Base-by-base conservation (phyloP, 1,284 basidiomycete genomes). In the Microbotryum lychnidis-dioicae region DNA sequence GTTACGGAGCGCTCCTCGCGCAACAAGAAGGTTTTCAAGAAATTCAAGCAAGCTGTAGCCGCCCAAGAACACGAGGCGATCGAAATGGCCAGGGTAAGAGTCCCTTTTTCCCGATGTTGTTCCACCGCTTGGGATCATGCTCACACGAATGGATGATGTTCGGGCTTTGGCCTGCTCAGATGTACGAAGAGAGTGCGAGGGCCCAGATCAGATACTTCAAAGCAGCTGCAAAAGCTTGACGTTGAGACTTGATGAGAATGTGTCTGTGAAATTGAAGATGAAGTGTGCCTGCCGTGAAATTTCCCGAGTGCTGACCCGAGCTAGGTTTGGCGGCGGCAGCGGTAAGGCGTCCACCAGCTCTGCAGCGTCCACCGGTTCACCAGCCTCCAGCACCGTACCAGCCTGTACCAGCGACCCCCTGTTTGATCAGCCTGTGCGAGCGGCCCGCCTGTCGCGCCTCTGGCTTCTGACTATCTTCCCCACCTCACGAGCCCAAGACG, bases 11-110 rank as follows among this genome's bases (percentile, higher is more conserved):
- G 65, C 20, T 29, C n/a, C 1, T 29, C 48, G 4, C 2, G 9
- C 1, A 60, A 50, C 16, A 50, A 31, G 20, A 42, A 44, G 6
- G 50, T 54, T 12, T 44, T 49, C 46, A 63, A 59, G 61, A 54
- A 60, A 37, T n/a, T 62, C 18, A 10, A 3, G 6, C 58, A 62
- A 49, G 23, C 48, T 2, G 25, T 23, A 2, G 12, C 6, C 1
- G 27, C 8, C 1, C n/a, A 57, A 10, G 25, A 56, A 6, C 12
- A 45, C 1, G 60, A 60, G 44, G 42, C 42, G 50, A 7, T 21
- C 2, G 55, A 42, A 18, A 56, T 66, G 57, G 54, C 55, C 2
- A 27, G 52, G 44, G 65, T 54, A 20, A 12, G 54, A 42, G 44
- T 14, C n/a, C 20, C 12, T n/a, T 12, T 14, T 44, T 25, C 31